Conservation (phyloP, 2,329 filamentous ascomycete genomes). For the Mariannaea elegans region DNA sequence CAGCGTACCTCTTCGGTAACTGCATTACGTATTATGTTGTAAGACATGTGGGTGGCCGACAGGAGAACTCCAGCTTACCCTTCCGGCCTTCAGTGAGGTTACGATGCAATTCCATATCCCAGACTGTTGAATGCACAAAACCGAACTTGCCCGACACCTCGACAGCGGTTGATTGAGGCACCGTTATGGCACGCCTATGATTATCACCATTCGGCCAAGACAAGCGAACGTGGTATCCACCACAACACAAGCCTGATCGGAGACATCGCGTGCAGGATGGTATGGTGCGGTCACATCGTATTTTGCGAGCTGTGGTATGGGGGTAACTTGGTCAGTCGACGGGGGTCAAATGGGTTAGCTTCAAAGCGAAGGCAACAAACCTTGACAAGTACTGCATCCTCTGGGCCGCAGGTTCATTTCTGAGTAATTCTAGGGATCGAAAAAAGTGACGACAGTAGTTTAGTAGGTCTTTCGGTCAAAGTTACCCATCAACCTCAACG, state of each 20-base stretch:
- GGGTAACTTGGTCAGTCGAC: not conserved
- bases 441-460: no score
- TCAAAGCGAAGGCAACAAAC: not conserved
- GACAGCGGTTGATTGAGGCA: not conserved
- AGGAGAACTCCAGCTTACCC: not conserved
- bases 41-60: no score
- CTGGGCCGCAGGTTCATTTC: constrained; percentile 9
- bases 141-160: not conserved
- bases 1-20: not conserved
- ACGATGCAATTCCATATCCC: not conserved
- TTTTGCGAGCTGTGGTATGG: constrained; percentile 22
- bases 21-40: not conserved
- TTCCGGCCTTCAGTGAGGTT: not conserved
- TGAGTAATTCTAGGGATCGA: not conserved
- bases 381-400: constrained; percentile 27
- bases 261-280: constrained; percentile 21
- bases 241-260: not conserved
- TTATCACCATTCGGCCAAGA: constrained; percentile 29
- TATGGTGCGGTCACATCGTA: constrained; percentile 22
- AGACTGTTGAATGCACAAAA: constrained; percentile 12
- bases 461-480: not conserved
- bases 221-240: constrained; percentile 23
- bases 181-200: constrained; percentile 12
- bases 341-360: no score
- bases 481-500: not conserved